Evolutionary conservation across 306 rosid species (phyloP).

Genomic region (Citrullus colocynthis): DNA sequence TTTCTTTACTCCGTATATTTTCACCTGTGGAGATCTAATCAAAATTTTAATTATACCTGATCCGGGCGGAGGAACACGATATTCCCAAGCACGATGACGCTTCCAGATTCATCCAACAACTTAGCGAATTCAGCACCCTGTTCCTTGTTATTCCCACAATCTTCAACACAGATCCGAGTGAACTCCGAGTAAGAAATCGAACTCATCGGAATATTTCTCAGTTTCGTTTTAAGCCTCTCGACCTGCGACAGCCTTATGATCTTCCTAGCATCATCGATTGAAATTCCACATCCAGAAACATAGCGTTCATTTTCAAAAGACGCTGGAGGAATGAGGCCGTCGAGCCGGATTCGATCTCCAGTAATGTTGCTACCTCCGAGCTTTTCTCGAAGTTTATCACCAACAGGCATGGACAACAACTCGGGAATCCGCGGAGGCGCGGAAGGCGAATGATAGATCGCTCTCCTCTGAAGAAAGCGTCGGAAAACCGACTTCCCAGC

Average conservation of each 20-base stretch:
- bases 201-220: slow-evolving; percentile 30
- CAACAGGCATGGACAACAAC: slow-evolving; percentile 35
- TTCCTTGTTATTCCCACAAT: slow-evolving; percentile 23
- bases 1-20: not conserved
- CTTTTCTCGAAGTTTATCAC: slow-evolving; percentile 35
- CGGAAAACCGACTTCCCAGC: slow-evolving; percentile 28
- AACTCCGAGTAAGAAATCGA: slow-evolving; percentile 47
- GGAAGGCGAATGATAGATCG: slow-evolving; percentile 24
- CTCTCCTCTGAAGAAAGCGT: slow-evolving; percentile 33
- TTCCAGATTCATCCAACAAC: slow-evolving; percentile 56
- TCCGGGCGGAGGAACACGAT: slow-evolving; percentile 68
- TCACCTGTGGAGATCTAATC: not conserved
- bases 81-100: slow-evolving; percentile 78
- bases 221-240: slow-evolving; percentile 54
- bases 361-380: slow-evolving; percentile 17
- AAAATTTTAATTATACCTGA: slow-evolving; percentile 29
- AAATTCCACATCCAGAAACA: slow-evolving; percentile 18
- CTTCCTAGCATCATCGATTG: slow-evolving; percentile 50
- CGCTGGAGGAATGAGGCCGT: slow-evolving; percentile 16
- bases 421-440: slow-evolving; percentile 27
- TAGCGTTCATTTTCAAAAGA: not conserved
- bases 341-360: slow-evolving; percentile 20
- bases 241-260: slow-evolving; percentile 38
- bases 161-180: slow-evolving; percentile 40
- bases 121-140: slow-evolving; percentile 61